These are phyloP conservation scores for Hemileia vastatrix DNA, from an alignment of 1,284 basidiomycete genomes.

Conservation along the genomic window DNA sequence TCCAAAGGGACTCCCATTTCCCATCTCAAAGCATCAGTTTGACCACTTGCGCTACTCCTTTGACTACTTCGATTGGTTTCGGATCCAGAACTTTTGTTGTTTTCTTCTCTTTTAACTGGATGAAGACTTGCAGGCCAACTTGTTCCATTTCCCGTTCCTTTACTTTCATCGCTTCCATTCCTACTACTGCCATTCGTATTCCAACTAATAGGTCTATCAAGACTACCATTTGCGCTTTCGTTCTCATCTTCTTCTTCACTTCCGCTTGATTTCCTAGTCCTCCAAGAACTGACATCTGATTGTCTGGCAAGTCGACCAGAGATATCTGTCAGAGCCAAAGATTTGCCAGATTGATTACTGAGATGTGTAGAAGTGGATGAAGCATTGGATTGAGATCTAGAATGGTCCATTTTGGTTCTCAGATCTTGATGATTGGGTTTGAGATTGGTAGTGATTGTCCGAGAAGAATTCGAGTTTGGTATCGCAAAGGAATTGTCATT, in stretches of 20 bases:
- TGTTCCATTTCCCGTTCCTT: background rate
- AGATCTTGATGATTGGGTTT: too few species aligned
- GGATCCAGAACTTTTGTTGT: background rate
- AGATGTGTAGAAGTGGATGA: too few species aligned
- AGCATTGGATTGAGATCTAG: too few species aligned
- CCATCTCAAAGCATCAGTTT: background rate
- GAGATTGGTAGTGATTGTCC: too few species aligned
- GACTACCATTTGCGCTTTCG: background rate
- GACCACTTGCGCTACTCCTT: background rate
- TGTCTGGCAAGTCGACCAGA: conserved; percentile 28
- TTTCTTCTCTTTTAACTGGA: background rate
- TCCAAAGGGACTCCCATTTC: background rate
- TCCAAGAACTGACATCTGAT: conserved; percentile 21
- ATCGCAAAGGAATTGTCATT: too few species aligned
- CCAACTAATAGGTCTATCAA: background rate
- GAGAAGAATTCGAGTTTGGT: too few species aligned
- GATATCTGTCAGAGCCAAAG: conserved; percentile 21
- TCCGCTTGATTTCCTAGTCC: background rate
- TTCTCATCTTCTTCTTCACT: background rate
- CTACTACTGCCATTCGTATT: background rate
- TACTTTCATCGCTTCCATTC: background rate
- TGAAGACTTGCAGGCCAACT: background rate
- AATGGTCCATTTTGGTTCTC: too few species aligned
- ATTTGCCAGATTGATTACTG: background rate
- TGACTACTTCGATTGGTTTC: background rate